Percentiles rank a stretch among this genome's conserved stretches.
Conservation (phyloP, 2,329 filamentous ascomycete species). For the Celoporthe dispersa region DNA sequence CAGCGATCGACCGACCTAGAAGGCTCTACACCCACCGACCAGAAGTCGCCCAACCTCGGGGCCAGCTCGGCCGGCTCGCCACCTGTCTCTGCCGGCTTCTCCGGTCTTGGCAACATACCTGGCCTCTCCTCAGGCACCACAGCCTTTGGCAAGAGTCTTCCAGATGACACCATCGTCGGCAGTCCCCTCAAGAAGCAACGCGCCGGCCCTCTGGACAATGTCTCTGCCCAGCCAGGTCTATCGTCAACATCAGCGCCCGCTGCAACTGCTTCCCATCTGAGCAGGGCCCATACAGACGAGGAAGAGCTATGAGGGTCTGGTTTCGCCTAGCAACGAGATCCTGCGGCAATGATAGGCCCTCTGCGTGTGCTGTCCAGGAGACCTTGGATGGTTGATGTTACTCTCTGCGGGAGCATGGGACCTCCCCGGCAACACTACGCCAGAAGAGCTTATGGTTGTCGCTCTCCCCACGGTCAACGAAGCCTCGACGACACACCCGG, state of each 20-base stretch:
- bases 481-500: not conserved
- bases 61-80: constrained; percentile 47
- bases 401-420: not conserved
- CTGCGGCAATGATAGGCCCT: not conserved
- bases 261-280: constrained; percentile 4
- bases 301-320: constrained; percentile 31
- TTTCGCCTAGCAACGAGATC: constrained; percentile 33
- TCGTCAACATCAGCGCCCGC: constrained; percentile 23
- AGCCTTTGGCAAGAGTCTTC: constrained; percentile 48
- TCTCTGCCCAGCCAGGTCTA: constrained; percentile 31
- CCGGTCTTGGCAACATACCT: constrained; percentile 21
- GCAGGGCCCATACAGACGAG: constrained; percentile 23
- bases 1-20: constrained; percentile 76
- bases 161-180: constrained; percentile 58
- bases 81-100: constrained; percentile 40
- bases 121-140: constrained; percentile 32
- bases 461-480: not conserved
- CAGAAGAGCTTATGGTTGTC: not conserved
- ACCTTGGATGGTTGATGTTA: not conserved
- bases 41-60: constrained; percentile 51
- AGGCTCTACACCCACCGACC: constrained; percentile 46
- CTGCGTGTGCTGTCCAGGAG: not conserved
- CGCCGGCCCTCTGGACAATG: constrained; percentile 59
- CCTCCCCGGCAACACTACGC: not conserved
- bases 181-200: constrained; percentile 79